Base-by-base conservation (phyloP, 768 basidiomycete species). In the Russula griseocarnosa region DNA sequence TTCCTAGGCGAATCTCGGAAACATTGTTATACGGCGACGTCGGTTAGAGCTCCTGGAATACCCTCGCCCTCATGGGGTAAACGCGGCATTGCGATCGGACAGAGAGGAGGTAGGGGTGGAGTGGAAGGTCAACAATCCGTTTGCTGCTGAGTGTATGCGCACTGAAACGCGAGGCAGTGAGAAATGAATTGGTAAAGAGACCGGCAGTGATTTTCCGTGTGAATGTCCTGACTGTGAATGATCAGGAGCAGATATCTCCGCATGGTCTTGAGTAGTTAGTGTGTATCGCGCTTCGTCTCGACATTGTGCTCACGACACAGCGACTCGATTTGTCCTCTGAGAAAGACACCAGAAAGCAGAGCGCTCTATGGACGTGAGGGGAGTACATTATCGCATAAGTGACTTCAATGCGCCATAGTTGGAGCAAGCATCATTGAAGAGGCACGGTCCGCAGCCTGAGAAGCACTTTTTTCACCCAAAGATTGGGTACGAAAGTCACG, bases 351-450 rank as follows among this genome's bases (percentile, higher is more conserved):
- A 16, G 28, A 28, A 55, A 13, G 30, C 10, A 34, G 20, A n/a
- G 22, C 20, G 13, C 13, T 34, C 52, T n/a, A n/a, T 30, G 30
- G 20, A 53, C 30, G 2, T n/a, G 28, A 26, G 22, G 28, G 26
- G 30, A 20, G 36, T 36, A n/a, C 11, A 14, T 8, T 22, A 24
- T 22, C 20, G 28, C 20, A 24, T 14, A 22, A 38, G 34, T 18
- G n/a, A 30, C 13, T 38, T 20, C 47, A 54, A 11, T n/a, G 46
- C 14, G 22, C 32, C 10, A n/a, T 34, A 53, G 36, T 4, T 5
- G 58, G n/a, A 34, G 16, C 30, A n/a, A 20, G n/a, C 28, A 26
- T 47, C 16, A 38, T 56, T 11, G 50, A 54, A 58, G 56, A 55
- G 51, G 46, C 46, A 26, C 13, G 62, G 36, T 9, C 20, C 51